Conservation (phyloP, 2,329 filamentous ascomycete species). For the Camillea tinctor region DNA sequence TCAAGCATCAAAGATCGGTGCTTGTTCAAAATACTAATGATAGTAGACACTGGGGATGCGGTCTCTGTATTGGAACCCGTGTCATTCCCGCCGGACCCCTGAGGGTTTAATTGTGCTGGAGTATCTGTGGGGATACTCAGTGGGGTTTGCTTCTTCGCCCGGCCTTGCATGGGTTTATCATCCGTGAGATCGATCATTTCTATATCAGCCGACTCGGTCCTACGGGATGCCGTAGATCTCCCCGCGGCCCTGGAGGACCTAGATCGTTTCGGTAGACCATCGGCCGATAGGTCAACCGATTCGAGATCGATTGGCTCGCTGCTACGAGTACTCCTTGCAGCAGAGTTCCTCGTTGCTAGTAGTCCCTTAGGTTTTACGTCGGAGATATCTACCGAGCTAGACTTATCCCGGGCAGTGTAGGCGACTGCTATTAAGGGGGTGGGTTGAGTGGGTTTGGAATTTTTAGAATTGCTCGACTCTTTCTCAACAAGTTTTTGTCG, state of each 20-base stretch:
- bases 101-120: neutral
- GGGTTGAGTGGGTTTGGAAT: neutral
- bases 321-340: slow-evolving; percentile 13
- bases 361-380: slow-evolving; percentile 18
- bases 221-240: slow-evolving; percentile 14
- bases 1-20: slow-evolving; percentile 25
- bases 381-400: slow-evolving; percentile 20
- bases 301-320: slow-evolving; percentile 11
- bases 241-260: slow-evolving; percentile 24
- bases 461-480: slow-evolving; percentile 8
- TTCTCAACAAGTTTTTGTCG: slow-evolving; percentile 18
- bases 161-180: slow-evolving; percentile 1
- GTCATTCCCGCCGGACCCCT: neutral
- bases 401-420: slow-evolving; percentile 21
- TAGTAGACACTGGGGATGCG: slow-evolving; percentile 9
- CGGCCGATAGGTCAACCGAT: slow-evolving; percentile 7
- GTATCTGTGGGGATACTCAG: neutral
- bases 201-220: slow-evolving; percentile 18
- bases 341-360: slow-evolving; percentile 10
- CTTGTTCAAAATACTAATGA: slow-evolving; percentile 26
- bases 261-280: slow-evolving; percentile 13
- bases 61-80: neutral
- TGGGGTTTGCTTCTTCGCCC: neutral
- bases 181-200: slow-evolving; percentile 26
- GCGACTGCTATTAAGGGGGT: slow-evolving; percentile 15